Evolutionary conservation across 2,329 filamentous ascomycete species (phyloP), one percentile per base, ranked within the genome.

Genomic region (Trichophyton schoenleinii): DNA sequence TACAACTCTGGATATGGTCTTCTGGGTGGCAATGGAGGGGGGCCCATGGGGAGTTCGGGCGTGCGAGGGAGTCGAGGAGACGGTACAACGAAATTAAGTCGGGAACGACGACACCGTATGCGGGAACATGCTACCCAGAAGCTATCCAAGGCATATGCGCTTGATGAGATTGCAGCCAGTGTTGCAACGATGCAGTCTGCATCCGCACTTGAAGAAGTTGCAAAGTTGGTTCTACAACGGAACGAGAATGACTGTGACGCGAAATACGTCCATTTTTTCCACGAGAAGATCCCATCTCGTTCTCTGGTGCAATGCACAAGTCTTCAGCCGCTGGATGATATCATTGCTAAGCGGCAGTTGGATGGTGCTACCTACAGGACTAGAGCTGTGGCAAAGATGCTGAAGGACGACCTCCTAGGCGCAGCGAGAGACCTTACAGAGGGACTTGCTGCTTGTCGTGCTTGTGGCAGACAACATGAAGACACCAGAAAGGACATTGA

Each of bases 231-330:
- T 36, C 74, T 94, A 64, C 84, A 88, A 70, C 80, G 88, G 63
- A 85, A 83, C 63, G 79, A 83, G n/a, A 71, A 79, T 58, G 85
- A 91, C 68, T 74, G 79, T 49, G 87, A 94, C 68, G 89, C 88
- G 31, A 87, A 87, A 72, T 94, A 94, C 70, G 89, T 94, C n/a
- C 87, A 94, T 70, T 94, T 92, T 75, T 95, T 95, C 72, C 88
- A 92, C 74, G 88, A 95, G 74, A 94, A 92, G 80, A 91, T 94
- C 28, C 87, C 88, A 1, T 87, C 84, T 46, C 78, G 87, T 48
- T 84, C 87, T 70, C 77, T 94, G 70, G 87, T 85, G 41, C 83
- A 89, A 68, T 85, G 81, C 67, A 91, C 88, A 7, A 86, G 83
- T 64, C 73, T 91, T 61, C 76, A 82, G 59, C 79, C 84, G 3